Base-by-base conservation (phyloP, 176 grass and related monocot species). In the Miscanthus lutarioriparius region DNA sequence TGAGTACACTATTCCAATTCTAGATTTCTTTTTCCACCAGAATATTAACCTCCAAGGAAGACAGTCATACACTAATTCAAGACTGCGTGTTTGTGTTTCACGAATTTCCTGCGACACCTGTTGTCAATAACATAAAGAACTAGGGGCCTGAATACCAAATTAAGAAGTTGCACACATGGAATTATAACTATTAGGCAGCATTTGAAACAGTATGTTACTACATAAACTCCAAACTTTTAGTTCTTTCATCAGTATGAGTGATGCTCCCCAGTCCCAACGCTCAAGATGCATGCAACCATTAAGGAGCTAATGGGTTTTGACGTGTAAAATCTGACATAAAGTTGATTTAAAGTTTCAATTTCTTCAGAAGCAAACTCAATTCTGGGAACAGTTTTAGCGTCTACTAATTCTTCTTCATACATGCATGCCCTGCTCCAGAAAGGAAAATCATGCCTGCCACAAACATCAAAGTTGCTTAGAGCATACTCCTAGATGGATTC, bases 1-100 rank as follows among this genome's bases (percentile, higher is more conserved):
- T 70, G 58, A 76, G 62, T 70, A 33, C 19, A 80, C 32, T 33
- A 48, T 19, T 86, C 65, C 44, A 81, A 37, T 75, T 35, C 67
- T 10, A 75, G 33, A 43, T 15, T 30, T 79, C 25, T 67, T 45
- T 62, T 16, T 53, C n/a, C 4, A 74, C 37, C 7, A 78, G 12
- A 86, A 86, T 83, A 9, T 74, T 32, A 68, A 37, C 4, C 41
- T 75, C 4, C n/a, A 33, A 64, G 51, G 13, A 65, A 67, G n/a
- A 61, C 56, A 61, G 56, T 61, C 56, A 61, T 61, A 58, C 36
- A 51, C 74, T 51, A 62, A 19, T 35, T 69, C 56, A 33, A 84
- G n/a, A 26, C 15, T 19, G 36, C 5, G 12, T 1, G 10, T 8
- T 28, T 84, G 47, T 51, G 49, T n/a, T 63, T 56, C 37, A 66